Evolutionary conservation across 805 yeast genomes (phyloP).

Genomic region (Candida morakotiae): DNA sequence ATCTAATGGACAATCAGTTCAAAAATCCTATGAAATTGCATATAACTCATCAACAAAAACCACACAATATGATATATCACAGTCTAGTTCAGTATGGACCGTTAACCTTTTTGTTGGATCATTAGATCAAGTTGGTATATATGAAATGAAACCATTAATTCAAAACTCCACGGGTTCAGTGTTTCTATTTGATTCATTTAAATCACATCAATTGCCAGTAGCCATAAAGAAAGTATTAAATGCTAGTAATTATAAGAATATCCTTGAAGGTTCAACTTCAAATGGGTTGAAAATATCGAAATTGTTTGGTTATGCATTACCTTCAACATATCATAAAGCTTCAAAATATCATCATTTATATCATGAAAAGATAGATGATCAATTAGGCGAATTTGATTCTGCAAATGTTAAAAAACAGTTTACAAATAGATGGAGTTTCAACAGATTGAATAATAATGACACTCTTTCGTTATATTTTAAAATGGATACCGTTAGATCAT

Average conservation of each 20-base stretch:
- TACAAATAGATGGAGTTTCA: constrained; percentile 37
- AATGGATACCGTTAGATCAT: constrained; percentile 22
- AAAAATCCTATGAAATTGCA: constrained; percentile 13
- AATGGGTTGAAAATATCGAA: constrained; percentile 27
- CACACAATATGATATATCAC: constrained; percentile 16
- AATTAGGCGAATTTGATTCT: constrained; percentile 26
- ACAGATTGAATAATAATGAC: constrained; percentile 16
- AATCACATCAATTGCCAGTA: constrained; percentile 17
- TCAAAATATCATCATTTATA: constrained; percentile 16
- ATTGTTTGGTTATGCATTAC: constrained; percentile 28
- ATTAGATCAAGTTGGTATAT: constrained; percentile 39
- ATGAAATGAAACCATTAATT: constrained; percentile 36
- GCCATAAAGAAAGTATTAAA: constrained; percentile 12
- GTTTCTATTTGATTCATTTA: constrained; percentile 26
- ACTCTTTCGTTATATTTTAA: constrained; percentile 31
- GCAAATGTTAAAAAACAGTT: constrained; percentile 26
- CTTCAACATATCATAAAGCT: constrained; percentile 24
- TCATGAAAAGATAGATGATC: constrained; percentile 31
- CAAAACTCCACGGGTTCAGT: constrained; percentile 31
- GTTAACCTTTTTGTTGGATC: constrained; percentile 33
- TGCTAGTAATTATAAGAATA: constrained; percentile 3
- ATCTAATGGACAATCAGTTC: constrained; percentile 24
- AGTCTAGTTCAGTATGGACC: constrained; percentile 21
- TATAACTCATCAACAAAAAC: constrained; percentile 17
- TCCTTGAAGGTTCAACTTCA: constrained; percentile 28